Evolutionary conservation across 2,329 filamentous ascomycete genomes (phyloP), one percentile per base, ranked within the genome.

Genomic region (Xylaria multiplex): DNA sequence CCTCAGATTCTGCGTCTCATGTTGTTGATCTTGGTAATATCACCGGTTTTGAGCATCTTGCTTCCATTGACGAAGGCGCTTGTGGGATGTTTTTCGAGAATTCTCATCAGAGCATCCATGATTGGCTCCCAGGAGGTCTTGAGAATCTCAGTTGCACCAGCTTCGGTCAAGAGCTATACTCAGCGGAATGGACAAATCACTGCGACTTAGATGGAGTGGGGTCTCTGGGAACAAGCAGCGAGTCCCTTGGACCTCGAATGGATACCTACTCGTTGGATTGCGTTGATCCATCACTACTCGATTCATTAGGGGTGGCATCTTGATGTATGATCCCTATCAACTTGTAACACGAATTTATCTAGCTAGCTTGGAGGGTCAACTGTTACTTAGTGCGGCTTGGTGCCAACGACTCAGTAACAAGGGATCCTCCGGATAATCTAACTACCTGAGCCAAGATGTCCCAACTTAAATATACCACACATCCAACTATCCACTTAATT

Each of bases 251-350:
- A 46, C n/a, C 16, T 19, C 42, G 14, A 40, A 22, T 37, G 22
- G 22, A 59, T 49, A 48, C 8, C 13, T 35, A 37, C 16, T 11
- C 45, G 19, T 27, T 49, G 4, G 50, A 53, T 24, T 66, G 14
- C 37, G 22, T 63, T 16, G 58, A 68, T 45, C 59, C 59, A 48
- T 66, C 42, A 16, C 49, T 66, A 16, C 40, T 63, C 3, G 30
- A 7, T 30, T 48, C 40, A 52, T 67, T 22, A 27, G 37, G 27
- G 14, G 11, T 42, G 8, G 27, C 53, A 40, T 53, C 30, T 50
- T 59, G 14, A 59, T 7, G 27, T 22, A 48, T 13, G 22, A 46
- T 27, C 24, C 35, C 2, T 45, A 45, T 7, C 6, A 22, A 40
- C 13, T 22, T 9, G 16, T 27, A 16, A 40, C 13, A 8, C 24